phyloP scores from a whole-genome alignment of 371 early-diverging fungal species.

The Umbelopsis sp. region DNA sequence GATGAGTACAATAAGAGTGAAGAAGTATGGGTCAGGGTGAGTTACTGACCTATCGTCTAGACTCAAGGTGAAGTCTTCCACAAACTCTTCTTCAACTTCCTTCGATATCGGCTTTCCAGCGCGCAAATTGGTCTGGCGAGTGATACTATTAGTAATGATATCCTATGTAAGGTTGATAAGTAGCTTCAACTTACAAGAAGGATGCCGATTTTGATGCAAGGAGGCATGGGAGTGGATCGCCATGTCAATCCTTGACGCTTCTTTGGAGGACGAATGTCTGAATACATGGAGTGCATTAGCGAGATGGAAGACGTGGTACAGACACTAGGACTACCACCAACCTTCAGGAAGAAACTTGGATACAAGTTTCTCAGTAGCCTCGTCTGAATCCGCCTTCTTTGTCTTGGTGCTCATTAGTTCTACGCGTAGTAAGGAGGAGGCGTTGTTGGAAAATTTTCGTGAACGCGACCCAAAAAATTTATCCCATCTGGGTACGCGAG shows the following conservation, averaged over 20 bases:
- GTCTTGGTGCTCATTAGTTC: neutral
- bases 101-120: conserved; percentile 23
- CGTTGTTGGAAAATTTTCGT: neutral
- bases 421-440: neutral
- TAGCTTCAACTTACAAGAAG: conserved; percentile 26
- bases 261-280: conserved; percentile 18
- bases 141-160: neutral
- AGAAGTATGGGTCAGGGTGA: neutral
- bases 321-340: neutral
- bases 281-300: neutral
- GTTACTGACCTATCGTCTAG: conserved; percentile 28
- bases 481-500: too few species aligned
- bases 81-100: conserved; percentile 23
- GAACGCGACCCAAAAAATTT: conserved; percentile 5
- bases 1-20: too few species aligned
- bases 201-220: conserved; percentile 29
- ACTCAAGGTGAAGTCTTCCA: conserved; percentile 29
- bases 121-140: conserved; percentile 28
- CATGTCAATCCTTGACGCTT: conserved; percentile 21
- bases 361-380: neutral
- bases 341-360: conserved; percentile 18
- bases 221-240: conserved; percentile 27
- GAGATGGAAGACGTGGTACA: neutral
- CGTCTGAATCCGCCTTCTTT: conserved; percentile 11
- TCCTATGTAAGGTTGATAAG: neutral